These are phyloP conservation scores for Solanum verrucosum DNA, from an alignment of 257 asterid genomes.

Conservation along the genomic window DNA sequence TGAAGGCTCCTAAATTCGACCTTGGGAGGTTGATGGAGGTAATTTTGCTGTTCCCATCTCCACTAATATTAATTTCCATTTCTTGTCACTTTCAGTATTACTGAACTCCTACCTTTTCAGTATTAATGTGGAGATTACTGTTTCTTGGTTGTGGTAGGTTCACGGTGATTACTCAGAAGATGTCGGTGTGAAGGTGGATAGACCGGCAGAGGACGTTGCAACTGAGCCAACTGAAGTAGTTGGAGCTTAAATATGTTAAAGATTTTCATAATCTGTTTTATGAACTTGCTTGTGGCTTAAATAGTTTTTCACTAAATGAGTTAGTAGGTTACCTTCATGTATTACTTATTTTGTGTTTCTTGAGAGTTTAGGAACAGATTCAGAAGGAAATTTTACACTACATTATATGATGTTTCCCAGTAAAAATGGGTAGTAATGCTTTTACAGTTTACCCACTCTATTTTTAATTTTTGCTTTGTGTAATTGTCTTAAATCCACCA, in stretches of 20 bases:
- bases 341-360: neutral
- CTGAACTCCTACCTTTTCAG: neutral
- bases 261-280: neutral
- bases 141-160: slow-evolving; percentile 30
- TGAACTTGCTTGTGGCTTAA: neutral
- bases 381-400: neutral
- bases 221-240: slow-evolving; percentile 54
- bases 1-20: slow-evolving; percentile 85
- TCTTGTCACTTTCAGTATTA: neutral
- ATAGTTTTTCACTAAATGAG: neutral
- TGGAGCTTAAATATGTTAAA: slow-evolving; percentile 35
- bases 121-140: neutral
- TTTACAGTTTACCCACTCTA: too few species aligned
- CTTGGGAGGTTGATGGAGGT: slow-evolving; percentile 80
- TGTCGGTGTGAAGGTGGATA: slow-evolving; percentile 52
- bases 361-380: neutral
- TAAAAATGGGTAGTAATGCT: neutral
- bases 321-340: neutral
- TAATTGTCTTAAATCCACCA: neutral
- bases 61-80: neutral
- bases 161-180: slow-evolving; percentile 68
- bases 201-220: slow-evolving; percentile 54
- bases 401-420: neutral
- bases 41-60: neutral
- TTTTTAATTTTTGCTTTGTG: neutral